phyloP scores from a whole-genome alignment of 345 rosid genomes.

The Sisymbrium irio region DNA sequence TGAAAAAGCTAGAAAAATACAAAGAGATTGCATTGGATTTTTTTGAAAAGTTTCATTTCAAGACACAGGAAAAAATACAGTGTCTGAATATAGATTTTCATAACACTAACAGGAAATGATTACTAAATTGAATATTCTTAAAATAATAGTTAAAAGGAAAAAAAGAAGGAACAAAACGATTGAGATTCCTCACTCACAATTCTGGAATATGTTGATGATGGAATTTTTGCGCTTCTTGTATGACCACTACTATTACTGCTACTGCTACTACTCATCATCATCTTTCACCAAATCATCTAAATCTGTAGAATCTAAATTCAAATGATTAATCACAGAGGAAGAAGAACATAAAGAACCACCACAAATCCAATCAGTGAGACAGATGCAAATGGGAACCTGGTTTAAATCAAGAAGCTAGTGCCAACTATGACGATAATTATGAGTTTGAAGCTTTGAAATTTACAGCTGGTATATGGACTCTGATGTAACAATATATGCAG shows the following conservation, averaged over 20 bases:
- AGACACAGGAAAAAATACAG: neutral
- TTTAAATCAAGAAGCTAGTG: neutral
- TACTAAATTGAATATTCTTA: neutral
- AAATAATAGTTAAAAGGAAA: neutral
- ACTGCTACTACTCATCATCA: slow-evolving; percentile 9
- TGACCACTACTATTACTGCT: slow-evolving; percentile 1
- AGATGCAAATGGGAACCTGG: neutral
- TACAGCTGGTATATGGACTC: neutral
- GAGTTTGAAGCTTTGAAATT: neutral
- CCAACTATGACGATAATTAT: neutral
- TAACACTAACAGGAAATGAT: neutral
- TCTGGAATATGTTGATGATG: neutral
- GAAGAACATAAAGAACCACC: neutral
- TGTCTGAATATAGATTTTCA: too few species aligned
- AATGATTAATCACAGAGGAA: neutral
- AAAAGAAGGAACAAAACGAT: neutral
- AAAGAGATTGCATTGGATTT: neutral
- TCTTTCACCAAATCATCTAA: slow-evolving; percentile 15
- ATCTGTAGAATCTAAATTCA: slow-evolving; percentile 5
- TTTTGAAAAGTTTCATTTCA: neutral
- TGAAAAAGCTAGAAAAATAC: neutral
- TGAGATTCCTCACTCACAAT: slow-evolving; percentile 10
- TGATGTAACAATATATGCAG: neutral
- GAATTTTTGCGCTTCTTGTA: neutral
- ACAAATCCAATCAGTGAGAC: neutral